Base-by-base conservation (phyloP, 495 filamentous ascomycete species). In the Xylaria palmicola region DNA sequence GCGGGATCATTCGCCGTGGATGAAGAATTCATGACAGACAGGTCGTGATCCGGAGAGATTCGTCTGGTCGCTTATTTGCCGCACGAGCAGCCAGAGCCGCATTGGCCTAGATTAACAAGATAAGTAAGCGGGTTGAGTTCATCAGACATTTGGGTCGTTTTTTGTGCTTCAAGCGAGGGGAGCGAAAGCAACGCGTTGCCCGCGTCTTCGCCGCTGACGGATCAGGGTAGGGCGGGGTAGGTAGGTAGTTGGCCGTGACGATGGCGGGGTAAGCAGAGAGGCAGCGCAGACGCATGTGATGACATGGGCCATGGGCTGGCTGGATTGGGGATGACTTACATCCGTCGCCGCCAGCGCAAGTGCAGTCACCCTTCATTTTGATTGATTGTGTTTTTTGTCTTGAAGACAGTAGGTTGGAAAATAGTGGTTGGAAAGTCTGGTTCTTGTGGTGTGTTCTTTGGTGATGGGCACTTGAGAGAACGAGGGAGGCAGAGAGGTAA, bases 341-440 rank as follows among this genome's bases (percentile, higher is more conserved):
- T 65, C 65, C 56, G 32, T 68, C 65, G 66, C 74, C 74, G 69
- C 77, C 77, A 69, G 75, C 73, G 71, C 79, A 81, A 64, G 66
- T 63, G 69, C 78, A 79, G 61, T 75, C 72, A 62, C 74, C 75
- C 66, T 73, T 74, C 77, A 79, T 78, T 63, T 73, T 79, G 75
- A 52, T 57, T 65, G 65, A 45, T 70, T 62, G 52, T 7, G 22
- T 44, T 27, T 68, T 45, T 62, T 66, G 49, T 58, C 47, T 52
- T 54, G 48, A 40, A 34, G 40, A 40, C 27, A 30, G 45, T 34
- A 8, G 19, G 17, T 26, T 37, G 30, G 20, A 12, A 47, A 19
- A 27, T 2, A 19, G 1, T 2, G 10, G 2, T 6, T 51, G 19
- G 47, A 17, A 2, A 20, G 6, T 57, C 17, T 49, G 41, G 20